phyloP scores from a whole-genome alignment of 2,329 filamentous ascomycete genomes.

The Sporothrix inflata region DNA sequence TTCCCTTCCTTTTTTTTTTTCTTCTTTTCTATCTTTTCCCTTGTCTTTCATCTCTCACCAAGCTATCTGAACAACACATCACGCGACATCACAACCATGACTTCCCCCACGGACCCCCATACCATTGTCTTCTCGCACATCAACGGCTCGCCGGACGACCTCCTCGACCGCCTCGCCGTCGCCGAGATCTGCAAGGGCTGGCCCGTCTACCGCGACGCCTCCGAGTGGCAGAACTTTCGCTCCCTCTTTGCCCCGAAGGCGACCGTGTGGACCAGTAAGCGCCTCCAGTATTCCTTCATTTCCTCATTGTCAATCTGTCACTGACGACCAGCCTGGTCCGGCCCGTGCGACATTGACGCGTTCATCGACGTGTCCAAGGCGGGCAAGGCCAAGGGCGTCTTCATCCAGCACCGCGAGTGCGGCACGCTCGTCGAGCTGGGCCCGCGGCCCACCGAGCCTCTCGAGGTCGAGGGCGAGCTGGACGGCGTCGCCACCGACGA shows the following conservation, averaged over 20 bases:
- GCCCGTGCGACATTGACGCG: constrained; percentile 46
- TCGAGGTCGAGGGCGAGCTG: constrained; percentile 23
- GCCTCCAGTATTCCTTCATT: no score
- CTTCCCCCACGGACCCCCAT: constrained; percentile 38
- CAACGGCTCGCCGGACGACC: constrained; percentile 47
- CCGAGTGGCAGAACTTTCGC: constrained; percentile 57
- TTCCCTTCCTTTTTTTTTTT: not conserved
- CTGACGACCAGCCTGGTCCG: constrained; percentile 49
- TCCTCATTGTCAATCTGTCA: no score
- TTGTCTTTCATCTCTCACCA: not conserved
- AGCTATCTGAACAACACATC: not conserved
- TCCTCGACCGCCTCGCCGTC: constrained; percentile 51
- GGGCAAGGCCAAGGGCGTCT: constrained; percentile 55
- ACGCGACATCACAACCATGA: constrained; percentile 15
- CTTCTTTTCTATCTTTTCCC: not conserved
- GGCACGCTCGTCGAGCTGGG: constrained; percentile 32
- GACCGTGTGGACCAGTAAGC: constrained; percentile 55
- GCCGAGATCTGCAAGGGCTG: constrained; percentile 58
- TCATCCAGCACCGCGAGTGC: constrained; percentile 60
- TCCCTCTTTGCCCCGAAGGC: constrained; percentile 52
- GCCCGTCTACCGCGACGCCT: constrained; percentile 57
- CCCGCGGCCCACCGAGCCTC: constrained; percentile 28
- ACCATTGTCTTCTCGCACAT: constrained; percentile 47
- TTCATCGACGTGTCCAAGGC: constrained; percentile 55
- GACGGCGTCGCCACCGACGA: no score